Evolutionary conservation across 2,329 filamentous ascomycete species (phyloP), one percentile per base, ranked within the genome.

Genomic region (Aspergillus clavatus): DNA sequence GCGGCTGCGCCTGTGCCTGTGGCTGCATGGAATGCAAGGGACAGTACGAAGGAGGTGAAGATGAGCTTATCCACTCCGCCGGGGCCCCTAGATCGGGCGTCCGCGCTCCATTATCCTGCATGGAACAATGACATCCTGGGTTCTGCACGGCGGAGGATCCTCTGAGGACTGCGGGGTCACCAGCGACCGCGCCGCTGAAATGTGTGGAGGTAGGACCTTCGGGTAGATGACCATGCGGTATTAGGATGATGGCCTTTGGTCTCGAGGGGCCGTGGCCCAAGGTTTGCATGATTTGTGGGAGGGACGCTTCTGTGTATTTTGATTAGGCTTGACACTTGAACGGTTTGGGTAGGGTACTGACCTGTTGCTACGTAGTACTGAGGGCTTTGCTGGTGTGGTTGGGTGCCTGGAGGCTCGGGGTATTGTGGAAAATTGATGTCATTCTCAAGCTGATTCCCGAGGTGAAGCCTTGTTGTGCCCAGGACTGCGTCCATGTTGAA

Each of bases 271-370:
- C 39, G 4, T 40, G 31, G 6, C 46, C 41, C 2, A 56, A 18
- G 2, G 45, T 40, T 31, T 56, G 54, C 26, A 57, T 44, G 4
- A 55, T 49, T 29, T 57, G 54, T 4, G 53, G 54, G 4, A 57
- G 49, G 14, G 51, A 46, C 1, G 43, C 24, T 18, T 57, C 54
- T 56, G 8, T 10, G n/a, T n/a, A n/a, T n/a, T n/a, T n/a, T n/a
- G n/a, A n/a, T n/a, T n/a, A n/a, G n/a, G n/a, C n/a, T n/a, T n/a
- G n/a, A n/a, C n/a, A n/a, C n/a, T n/a, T n/a, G n/a, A n/a, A n/a
- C n/a, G n/a, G n/a, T n/a, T n/a, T n/a, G n/a, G n/a, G n/a, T n/a
- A n/a, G n/a, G n/a, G n/a, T n/a, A n/a, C 45, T 40, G 35, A 52
- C 50, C 50, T 22, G 50, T 43, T 24, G 48, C 31, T 27, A 46